Base-by-base conservation (phyloP, 2,329 filamentous ascomycete genomes). In the Penicillium sp. region DNA sequence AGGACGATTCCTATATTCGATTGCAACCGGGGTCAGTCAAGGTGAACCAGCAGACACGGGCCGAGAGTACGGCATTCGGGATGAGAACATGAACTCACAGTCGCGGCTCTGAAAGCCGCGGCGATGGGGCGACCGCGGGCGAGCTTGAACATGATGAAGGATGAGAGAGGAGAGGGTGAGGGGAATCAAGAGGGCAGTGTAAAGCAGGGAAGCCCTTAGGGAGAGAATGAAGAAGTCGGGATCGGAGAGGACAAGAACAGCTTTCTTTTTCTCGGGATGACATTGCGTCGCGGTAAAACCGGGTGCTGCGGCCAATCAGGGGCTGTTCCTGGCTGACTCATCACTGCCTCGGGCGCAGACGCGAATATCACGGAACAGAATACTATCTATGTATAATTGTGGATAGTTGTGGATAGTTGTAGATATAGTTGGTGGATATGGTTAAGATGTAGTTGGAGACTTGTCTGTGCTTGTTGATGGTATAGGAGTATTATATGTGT, bases 101-200 rank as follows among this genome's bases (percentile, higher is more conserved):
- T 88, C 75, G 85, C 84, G 73, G 88, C 85, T 77, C 86, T 87
- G 75, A 95, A 76, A 76, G 88, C 89, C 78, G 89, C 86, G 74
- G 88, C 85, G 79, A 93, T 80, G 74, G 88, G 87, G 77, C 88
- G 84, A 79, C 84, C 88, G 79, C 91, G 87, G 74, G 88, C 88
- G 74, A 96, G 79, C 78, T 88, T 94, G 82, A 91, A 95, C 91
- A 96, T 97, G 68, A 68, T 83, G 76, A 71, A 44, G 18, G 50
- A 42, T 53, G 48, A 49, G 52, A 55, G 54, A 52, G 42, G 42
- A 56, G 58, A 41, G 46, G 46, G 45, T 39, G 46, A 36, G 50
- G 51, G 21, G 27, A 42, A 30, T 51, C 44, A 41, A 45, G 50
- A 51, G 46, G 41, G 49, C 42, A 48, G 43, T 42, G 34, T 46